Evolutionary conservation across 2,329 filamentous ascomycete genomes (phyloP), one percentile per base, ranked within the genome.

Genomic region (Capronia coronata): DNA sequence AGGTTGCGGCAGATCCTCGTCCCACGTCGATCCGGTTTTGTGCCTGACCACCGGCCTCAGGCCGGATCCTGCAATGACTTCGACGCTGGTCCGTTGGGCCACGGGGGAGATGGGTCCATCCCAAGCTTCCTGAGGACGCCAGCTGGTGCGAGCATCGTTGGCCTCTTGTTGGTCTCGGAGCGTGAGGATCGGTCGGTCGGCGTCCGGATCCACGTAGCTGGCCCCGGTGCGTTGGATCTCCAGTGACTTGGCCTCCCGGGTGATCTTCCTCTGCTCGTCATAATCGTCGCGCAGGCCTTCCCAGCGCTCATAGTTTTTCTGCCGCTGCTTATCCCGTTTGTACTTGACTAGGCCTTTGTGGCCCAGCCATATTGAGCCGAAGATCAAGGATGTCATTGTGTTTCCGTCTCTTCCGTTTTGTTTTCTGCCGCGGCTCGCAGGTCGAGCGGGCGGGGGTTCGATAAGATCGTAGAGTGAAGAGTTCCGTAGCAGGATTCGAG

Each of bases 231-330:
- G 53, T 44, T 59, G 57, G 19, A 60, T 58, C 22, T 60, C 58
- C 16, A 60, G 39, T 13, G 54, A 58, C 39, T 55, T 44, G 9
- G 55, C 51, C 39, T 56, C 52, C 21, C 58, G 41, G 10, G 10
- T 48, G 13, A 56, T 54, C 41, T 54, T 55, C 32, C 56, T 47
- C 30, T 60, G 58, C 16, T 55, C 56, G 18, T 60, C 58, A 51
- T 60, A 60, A 21, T 60, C 58, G 19, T 60, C 58, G 21, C 58
- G 51, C 8, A 60, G 52, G 18, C 56, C 58, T 43, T 60, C 58
- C 58, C 58, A 60, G 10, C 58, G 46, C 43, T 60, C 54, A 43
- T 60, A 60, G 43, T 60, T 60, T 39, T 60, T 60, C 43, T 52
- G 42, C 10, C 58, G 47, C 46, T 60, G 56, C 30, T 60, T 60